These are phyloP conservation scores for Populus deltoides DNA, from an alignment of 345 rosid genomes.

Conservation along the genomic window DNA sequence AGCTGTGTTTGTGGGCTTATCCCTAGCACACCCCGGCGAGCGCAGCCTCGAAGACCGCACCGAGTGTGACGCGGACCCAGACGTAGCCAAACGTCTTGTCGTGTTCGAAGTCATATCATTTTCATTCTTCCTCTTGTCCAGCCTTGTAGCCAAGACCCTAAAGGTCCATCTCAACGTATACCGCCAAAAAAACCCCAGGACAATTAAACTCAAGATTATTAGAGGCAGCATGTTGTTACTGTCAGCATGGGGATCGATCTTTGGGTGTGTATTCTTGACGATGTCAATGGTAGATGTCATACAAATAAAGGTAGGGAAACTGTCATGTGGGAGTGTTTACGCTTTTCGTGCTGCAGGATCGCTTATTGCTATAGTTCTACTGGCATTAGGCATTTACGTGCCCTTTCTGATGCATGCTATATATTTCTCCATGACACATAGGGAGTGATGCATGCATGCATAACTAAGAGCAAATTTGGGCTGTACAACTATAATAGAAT, in stretches of 20 bases:
- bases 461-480: too few species aligned
- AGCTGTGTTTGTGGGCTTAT: constrained; percentile 27
- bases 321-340: constrained; percentile 8
- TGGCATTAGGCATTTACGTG: constrained; percentile 4
- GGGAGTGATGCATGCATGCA: neutral
- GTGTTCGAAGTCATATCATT: constrained; percentile 24
- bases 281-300: constrained; percentile 21
- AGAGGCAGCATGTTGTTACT: constrained; percentile 1
- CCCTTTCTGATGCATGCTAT: constrained; percentile 1
- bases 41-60: constrained; percentile 6
- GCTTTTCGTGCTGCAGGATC: constrained; percentile 9
- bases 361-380: constrained; percentile 22
- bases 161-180: constrained; percentile 15
- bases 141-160: constrained; percentile 15
- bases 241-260: neutral
- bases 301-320: constrained; percentile 11
- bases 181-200: neutral
- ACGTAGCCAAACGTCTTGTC: constrained; percentile 6
- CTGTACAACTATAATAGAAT: too few species aligned
- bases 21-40: constrained; percentile 9
- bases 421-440: neutral
- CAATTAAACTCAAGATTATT: neutral
- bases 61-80: constrained; percentile 10
- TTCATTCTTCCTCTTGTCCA: constrained; percentile 19
- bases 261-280: constrained; percentile 15